Conservation (phyloP, 2,329 filamentous ascomycete genomes). For the Botrytis byssoidea region DNA sequence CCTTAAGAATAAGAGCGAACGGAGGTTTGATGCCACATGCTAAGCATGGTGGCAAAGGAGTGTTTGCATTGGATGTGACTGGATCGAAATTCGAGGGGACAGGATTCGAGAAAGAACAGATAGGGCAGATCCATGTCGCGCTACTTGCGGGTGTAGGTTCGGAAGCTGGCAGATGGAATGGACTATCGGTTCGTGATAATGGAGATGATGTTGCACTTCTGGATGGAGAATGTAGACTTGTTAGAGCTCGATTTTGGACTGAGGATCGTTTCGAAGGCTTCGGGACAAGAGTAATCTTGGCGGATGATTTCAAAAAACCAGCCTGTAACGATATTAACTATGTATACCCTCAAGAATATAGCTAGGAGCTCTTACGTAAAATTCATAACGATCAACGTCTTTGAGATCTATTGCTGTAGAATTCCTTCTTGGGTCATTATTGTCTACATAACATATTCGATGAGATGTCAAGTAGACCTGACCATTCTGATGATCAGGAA, state of each 20-base stretch:
- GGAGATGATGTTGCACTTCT: slow-evolving; percentile 50
- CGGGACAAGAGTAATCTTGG: slow-evolving; percentile 86
- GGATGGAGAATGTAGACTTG: slow-evolving; percentile 47
- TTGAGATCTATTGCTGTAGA: slow-evolving; percentile 85
- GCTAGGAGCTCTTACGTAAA: slow-evolving; percentile 60
- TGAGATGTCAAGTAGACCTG: slow-evolving; percentile 97
- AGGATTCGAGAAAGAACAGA: slow-evolving; percentile 92
- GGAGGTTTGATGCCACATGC: slow-evolving; percentile 93
- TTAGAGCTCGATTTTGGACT: slow-evolving; percentile 53
- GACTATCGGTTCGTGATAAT: slow-evolving; percentile 45
- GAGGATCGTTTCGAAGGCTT: slow-evolving; percentile 71
- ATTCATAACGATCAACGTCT: slow-evolving; percentile 86
- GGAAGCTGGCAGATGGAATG: slow-evolving; percentile 45
- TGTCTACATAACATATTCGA: slow-evolving; percentile 91
- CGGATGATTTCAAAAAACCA: slow-evolving; percentile 89
- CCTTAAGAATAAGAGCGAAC: slow-evolving; percentile 78
- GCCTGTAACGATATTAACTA: slow-evolving; percentile 52
- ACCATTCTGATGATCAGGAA: slow-evolving; percentile 89
- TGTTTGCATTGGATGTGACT: slow-evolving; percentile 72
- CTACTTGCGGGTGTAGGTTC: slow-evolving; percentile 52
- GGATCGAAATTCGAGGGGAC: slow-evolving; percentile 94
- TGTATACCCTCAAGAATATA: background rate
- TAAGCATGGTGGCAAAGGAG: slow-evolving; percentile 79
- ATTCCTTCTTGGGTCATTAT: slow-evolving; percentile 77
- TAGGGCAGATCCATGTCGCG: slow-evolving; percentile 92